Percentiles rank a stretch among this genome's conserved stretches.
Conservation (phyloP, 495 filamentous ascomycete genomes). For the Podospora pseudoanserina region DNA sequence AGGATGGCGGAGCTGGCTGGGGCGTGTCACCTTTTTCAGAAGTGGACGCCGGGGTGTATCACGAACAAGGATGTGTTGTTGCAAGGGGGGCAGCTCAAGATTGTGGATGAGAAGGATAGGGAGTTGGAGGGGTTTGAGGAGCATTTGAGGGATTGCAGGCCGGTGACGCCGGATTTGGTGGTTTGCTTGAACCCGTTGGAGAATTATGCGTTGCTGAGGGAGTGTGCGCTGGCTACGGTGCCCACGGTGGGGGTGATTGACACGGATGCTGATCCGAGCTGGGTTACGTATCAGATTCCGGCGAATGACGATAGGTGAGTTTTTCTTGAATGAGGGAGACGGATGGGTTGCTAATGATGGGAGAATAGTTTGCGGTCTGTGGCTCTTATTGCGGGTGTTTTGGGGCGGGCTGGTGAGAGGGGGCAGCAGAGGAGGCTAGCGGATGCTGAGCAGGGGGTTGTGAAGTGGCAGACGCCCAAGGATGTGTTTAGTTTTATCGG, state of each 20-base stretch:
- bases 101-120: conserved; percentile 67
- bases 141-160: conserved; percentile 56
- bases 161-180: conserved; percentile 83
- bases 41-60: conserved; percentile 88
- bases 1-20: conserved; percentile 71
- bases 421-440: conserved; percentile 64
- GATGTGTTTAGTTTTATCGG: conserved; percentile 33
- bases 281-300: conserved; percentile 95
- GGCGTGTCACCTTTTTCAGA: conserved; percentile 86
- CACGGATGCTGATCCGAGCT: conserved; percentile 86
- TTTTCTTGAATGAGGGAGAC: neutral
- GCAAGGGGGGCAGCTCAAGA: conserved; percentile 57
- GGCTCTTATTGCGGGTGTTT: conserved; percentile 74
- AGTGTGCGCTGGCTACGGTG: conserved; percentile 82
- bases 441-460: conserved; percentile 55
- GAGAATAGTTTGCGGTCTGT: conserved; percentile 67
- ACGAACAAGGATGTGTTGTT: conserved; percentile 92
- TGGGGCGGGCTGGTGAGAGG: conserved; percentile 78
- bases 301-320: conserved; percentile 88
- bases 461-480: conserved; percentile 53
- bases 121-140: conserved; percentile 62
- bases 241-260: conserved; percentile 95
- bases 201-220: conserved; percentile 84
- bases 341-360: conserved; percentile 29
- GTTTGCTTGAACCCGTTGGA: conserved; percentile 89